Base-by-base conservation (phyloP, 1,284 basidiomycete genomes). In the Ganoderma sinense region DNA sequence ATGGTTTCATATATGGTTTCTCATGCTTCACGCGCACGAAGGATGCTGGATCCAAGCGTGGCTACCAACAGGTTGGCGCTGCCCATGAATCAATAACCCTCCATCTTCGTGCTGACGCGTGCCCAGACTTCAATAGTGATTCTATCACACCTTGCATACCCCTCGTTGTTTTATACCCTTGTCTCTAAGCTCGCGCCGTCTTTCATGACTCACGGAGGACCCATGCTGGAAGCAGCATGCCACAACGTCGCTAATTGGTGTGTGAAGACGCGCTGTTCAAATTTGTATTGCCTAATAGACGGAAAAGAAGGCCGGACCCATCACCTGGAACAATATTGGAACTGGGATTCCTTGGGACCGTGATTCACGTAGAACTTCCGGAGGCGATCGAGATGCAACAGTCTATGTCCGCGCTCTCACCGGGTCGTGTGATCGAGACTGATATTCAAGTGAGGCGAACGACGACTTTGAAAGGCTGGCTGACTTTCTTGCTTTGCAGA, bases 181-280 rank as follows among this genome's bases (percentile, higher is more conserved):
- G 84, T 93, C 14, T 84, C 86, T 20, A 87, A 89, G 58, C 86
- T 98, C 43, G 96, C 95, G 0, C 93, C 94, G 0, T 81, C 92
- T 31, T 96, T 92, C 78, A 90, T 94, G 74, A 79, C 83, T 29
- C 92, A 96, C 72, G 94, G 93, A 14, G 87, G 88, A 11, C 87
- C 93, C 0, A 95, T 96, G 84, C 84, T 97, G 4, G 95, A 97
- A 80, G 88, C 91, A 0, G 94, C 94, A 0, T 96, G 94, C 77
- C 89, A 95, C 75, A 94, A 95, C 71, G 92, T 97, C 31, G 90
- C 94, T 3, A 89, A 86, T 68, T 97, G 96, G 96, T 96, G 81
- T 80, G 89, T 81, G 40, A 41, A 16, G 40, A 45, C 45, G 40
- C 53, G 67, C 18, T 33, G 64, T 63, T 62, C 40, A 71, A 69